These are phyloP conservation scores for Cercospora citrullina DNA, from an alignment of 2,329 filamentous ascomycete species.

Conservation along the genomic window DNA sequence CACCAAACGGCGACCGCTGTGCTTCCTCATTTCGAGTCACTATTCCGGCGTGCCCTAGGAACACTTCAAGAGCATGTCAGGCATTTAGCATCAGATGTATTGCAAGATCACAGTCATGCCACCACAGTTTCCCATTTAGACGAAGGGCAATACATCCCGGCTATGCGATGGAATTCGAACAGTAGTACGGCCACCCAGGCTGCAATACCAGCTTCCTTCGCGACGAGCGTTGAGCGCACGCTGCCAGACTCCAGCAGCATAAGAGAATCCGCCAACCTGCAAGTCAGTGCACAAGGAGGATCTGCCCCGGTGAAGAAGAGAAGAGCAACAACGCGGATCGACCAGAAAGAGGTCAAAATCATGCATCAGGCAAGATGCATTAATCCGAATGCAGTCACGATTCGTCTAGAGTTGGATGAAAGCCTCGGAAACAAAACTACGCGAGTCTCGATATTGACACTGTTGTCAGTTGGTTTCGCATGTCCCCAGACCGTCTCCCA, in stretches of 20 bases:
- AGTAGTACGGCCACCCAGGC: not conserved
- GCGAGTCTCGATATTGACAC: not conserved
- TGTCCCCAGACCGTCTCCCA: not conserved
- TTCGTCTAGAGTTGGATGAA: not conserved
- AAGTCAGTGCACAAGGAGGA: not conserved
- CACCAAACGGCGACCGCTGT: not conserved
- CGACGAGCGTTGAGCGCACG: not conserved
- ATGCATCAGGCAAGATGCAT: not conserved
- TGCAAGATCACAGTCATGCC: not conserved
- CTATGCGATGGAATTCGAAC: not conserved
- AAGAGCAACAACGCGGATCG: not conserved
- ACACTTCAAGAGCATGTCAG: not conserved
- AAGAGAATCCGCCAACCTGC: not conserved
- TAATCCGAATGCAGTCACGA: not conserved
- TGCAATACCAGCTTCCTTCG: not conserved
- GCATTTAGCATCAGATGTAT: not conserved
- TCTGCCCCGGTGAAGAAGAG: not conserved
- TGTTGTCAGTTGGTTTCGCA: not conserved
- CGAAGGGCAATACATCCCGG: not conserved
- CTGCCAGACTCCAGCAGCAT: not conserved
- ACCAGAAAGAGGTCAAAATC: not conserved
- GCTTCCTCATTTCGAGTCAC: not conserved
- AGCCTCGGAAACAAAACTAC: not conserved
- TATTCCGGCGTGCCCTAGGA: not conserved
- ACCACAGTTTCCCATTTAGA: not conserved